Conservation (phyloP, 1,139 yeast species). For the Suhomyces kunorum region DNA sequence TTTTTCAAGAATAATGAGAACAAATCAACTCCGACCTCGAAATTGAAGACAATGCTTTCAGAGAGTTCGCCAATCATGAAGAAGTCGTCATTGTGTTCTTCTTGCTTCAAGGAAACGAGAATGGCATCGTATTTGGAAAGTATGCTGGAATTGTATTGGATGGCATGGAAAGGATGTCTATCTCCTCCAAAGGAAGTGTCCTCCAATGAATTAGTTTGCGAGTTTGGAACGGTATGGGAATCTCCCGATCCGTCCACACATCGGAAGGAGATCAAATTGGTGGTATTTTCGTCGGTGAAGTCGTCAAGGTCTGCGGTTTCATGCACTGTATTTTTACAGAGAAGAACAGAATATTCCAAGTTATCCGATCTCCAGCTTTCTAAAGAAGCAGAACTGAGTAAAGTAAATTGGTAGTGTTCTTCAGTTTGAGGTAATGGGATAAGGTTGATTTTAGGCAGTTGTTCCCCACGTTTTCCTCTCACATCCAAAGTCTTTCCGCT, state of each 20-base stretch:
- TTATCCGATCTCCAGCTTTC: constrained; percentile 9
- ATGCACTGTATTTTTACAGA: constrained; percentile 19
- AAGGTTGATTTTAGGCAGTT: constrained; percentile 12
- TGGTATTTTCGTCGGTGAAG: constrained; percentile 24
- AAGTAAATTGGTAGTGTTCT: constrained; percentile 16
- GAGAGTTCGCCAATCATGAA: constrained; percentile 42
- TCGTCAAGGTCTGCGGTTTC: constrained; percentile 16
- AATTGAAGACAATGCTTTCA: constrained; percentile 22
- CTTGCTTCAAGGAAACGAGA: constrained; percentile 37
- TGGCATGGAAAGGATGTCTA: constrained; percentile 45
- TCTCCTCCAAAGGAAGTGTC: constrained; percentile 58
- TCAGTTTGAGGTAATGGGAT: constrained; percentile 13
- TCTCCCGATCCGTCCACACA: constrained; percentile 46
- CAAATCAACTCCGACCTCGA: constrained; percentile 33
- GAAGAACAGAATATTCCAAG: constrained; percentile 15
- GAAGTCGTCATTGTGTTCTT: constrained; percentile 26
- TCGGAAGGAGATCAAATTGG: constrained; percentile 26
- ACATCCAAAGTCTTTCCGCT: constrained; percentile 15
- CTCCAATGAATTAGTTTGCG: constrained; percentile 34
- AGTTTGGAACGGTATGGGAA: constrained; percentile 47
- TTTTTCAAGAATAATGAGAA: constrained; percentile 32
- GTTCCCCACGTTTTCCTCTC: constrained; percentile 16
- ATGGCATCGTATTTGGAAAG: constrained; percentile 48
- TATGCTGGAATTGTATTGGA: constrained; percentile 38
- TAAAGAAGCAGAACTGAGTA: constrained; percentile 19